Base-by-base conservation (phyloP, 371 early-diverging fungal species). In the Haplosporangium sp. region DNA sequence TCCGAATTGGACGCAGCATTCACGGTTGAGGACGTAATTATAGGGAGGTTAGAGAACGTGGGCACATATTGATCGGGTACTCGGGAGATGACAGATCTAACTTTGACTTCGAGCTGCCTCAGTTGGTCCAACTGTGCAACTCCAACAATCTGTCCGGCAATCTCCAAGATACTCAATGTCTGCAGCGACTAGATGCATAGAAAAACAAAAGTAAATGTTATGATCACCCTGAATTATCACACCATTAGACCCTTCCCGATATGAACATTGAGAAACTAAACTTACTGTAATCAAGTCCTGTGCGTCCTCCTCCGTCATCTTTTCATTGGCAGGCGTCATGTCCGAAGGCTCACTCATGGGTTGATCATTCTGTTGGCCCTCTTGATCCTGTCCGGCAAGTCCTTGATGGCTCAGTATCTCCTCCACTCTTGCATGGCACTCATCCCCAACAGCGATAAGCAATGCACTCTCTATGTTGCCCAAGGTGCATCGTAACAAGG, bases 241-340 rank as follows among this genome's bases (percentile, higher is more conserved):
- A 14, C n/a, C n/a, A n/a, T n/a, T n/a, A n/a, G n/a, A n/a, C n/a
- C n/a, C n/a, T 48, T 9, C 47, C 6, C 9, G 41, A 18, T 42
- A 57, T 57, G 5, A 55, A n/a, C 20, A 40, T 21, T 4, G 5
- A 2, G 1, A 11, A 38, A 10, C 16, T 21, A 0, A 14, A 48
- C 64, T 52, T 73, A 73, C 73, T 11, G 59, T 73, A 38, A 67
- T 20, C 38, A 73, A 59, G 6, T 29, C 54, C 40, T 59, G 63
- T 20, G 37, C 47, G 38, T 73, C 52, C 18, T 43, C n/a, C n/a
- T n/a, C n/a, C n/a, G n/a, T n/a, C n/a, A n/a, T n/a, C n/a, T n/a
- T 57, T 29, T 73, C 66, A 18, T 36, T 29, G 10, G 40, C 37
- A 5, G 4, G 18, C n/a, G 58, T 13, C 40, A 29, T 53, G 5